These are phyloP conservation scores for Dactylorhiza incarnata DNA, from an alignment of 106 monocot species.

Conservation along the genomic window DNA sequence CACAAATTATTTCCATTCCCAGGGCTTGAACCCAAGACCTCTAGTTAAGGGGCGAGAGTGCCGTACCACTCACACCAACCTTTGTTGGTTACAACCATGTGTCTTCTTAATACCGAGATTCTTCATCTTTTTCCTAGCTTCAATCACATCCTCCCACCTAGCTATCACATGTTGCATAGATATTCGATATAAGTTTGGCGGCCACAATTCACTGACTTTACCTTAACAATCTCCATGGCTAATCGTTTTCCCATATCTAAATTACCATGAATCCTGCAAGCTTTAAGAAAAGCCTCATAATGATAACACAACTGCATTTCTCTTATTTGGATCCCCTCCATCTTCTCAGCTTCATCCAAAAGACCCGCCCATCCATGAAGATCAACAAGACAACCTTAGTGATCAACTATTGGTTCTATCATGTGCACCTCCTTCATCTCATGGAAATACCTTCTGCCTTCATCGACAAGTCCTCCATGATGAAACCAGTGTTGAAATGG, in stretches of 20 bases:
- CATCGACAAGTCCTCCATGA: no score
- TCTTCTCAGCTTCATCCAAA: conserved; percentile 37
- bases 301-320: conserved; percentile 15
- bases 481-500: no score
- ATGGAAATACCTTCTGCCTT: no score
- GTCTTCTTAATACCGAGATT: conserved; percentile 34
- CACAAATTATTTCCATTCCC: no score
- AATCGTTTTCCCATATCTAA: conserved; percentile 17
- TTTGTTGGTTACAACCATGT: no score
- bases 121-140: conserved; percentile 28
- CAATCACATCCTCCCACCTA: conserved; percentile 36
- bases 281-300: conserved; percentile 53
- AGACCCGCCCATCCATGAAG: conserved; percentile 49
- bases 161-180: conserved; percentile 32
- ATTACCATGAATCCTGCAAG: conserved; percentile 45
- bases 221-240: conserved; percentile 6
- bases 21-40: no score
- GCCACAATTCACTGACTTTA: conserved; percentile 18
- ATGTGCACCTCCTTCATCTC: no score
- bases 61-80: no score
- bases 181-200: conserved; percentile 28
- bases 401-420: conserved; percentile 35
- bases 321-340: conserved; percentile 20
- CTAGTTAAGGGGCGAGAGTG: no score
- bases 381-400: conserved; percentile 57